Base-by-base conservation (phyloP, 2,329 filamentous ascomycete genomes). In the Neurospora crassa region DNA sequence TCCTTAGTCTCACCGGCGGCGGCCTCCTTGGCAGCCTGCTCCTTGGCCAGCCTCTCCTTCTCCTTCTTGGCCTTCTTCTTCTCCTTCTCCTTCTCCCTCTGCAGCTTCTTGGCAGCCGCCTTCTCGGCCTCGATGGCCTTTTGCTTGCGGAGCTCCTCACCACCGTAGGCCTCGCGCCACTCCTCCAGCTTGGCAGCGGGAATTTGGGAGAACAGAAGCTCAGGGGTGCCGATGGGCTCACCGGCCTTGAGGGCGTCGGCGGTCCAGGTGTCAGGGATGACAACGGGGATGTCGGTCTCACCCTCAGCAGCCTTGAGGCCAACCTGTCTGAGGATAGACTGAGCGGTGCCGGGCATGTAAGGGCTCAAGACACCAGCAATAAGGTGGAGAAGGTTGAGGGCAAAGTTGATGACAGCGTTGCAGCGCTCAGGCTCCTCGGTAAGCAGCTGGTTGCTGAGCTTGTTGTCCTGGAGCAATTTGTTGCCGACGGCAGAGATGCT, bases 341-440 rank as follows among this genome's bases (percentile, higher is more conserved):
- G 86, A 3, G 91, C 86, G 10, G 91, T 94, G n/a, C 87, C 86
- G 53, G 93, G 94, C 85, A 97, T 92, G 82, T 95, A 97, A 0
- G 94, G 94, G 69, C 89, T 88, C 71, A 94, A 87, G 63, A 97
- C 83, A 70, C 89, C 90, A 29, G 94, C 92, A 68, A 97, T 86
- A 41, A 97, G 89, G 78, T 95, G 89, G 70, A 95, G 89, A 74
- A 94, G 88, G 82, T 96, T 96, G 72, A 97, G 84, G 0, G 91
- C 92, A n/a, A 94, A 84, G 70, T 92, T 91, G 70, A 97, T 85
- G n/a, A 89, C 86, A 7, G 85, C 84, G 43, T 83, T 82, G 72
- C 85, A 87, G 43, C 85, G 84, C 68, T 84, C 85, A 0, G 86
- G 86, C 75, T 88, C 80, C 42, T 87, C 85, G 3, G 83, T 81